Evolutionary conservation across 768 basidiomycete species (phyloP).

Genomic region (Rhodotorula graminis): DNA sequence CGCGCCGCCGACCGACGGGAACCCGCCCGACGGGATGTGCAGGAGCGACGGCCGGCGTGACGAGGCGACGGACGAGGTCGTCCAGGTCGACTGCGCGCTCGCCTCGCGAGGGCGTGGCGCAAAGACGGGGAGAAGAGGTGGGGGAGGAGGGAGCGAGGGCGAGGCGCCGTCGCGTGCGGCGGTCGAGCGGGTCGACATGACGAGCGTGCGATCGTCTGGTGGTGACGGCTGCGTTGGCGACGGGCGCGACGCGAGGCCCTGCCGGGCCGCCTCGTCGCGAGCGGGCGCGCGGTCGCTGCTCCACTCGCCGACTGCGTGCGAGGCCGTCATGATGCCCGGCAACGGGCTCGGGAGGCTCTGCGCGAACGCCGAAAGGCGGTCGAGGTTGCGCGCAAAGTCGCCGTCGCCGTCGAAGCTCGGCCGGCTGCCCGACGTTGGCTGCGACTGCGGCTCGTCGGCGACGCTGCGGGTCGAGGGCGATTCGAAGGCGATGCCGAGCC

Average conservation of each 20-base stretch:
- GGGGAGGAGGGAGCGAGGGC: neutral
- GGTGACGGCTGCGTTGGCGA: neutral
- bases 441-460: neutral
- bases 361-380: slow-evolving; percentile 19
- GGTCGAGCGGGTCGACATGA: neutral
- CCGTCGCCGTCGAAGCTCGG: slow-evolving; percentile 20
- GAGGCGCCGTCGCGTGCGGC: neutral
- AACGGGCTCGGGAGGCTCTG: slow-evolving; percentile 26
- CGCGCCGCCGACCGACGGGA: no score
- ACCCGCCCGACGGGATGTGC: neutral
- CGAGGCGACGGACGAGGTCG: neutral
- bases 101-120: neutral
- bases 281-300: neutral
- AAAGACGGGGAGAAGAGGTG: neutral
- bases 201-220: neutral
- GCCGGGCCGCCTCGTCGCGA: no score
- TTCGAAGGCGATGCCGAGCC: slow-evolving; percentile 16
- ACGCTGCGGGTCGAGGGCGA: neutral
- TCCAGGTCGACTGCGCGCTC: neutral
- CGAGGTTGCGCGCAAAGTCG: slow-evolving; percentile 20
- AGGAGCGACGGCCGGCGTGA: slow-evolving; percentile 7
- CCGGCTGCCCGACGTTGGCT: neutral
- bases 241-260: neutral
- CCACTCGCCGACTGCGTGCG: neutral
- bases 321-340: neutral